These are phyloP conservation scores for Moesziomyces parantarcticus DNA, from an alignment of 1,284 basidiomycete species.

Conservation along the genomic window DNA sequence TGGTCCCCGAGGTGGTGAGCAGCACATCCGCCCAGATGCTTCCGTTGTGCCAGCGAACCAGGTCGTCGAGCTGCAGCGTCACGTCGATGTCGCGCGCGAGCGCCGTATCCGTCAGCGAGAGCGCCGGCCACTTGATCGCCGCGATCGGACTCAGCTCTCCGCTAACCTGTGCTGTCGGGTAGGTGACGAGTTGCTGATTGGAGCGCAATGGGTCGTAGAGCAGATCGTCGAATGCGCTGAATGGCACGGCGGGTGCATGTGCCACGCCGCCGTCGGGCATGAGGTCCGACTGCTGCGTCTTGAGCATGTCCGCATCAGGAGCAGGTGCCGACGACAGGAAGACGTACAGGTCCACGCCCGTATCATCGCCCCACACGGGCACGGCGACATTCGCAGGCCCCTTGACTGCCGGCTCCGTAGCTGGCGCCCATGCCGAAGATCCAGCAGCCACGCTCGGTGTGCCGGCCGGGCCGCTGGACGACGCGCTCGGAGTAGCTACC, in stretches of 20 bases:
- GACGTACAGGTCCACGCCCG: constrained; percentile 49
- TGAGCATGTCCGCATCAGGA: constrained; percentile 18
- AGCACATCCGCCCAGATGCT: constrained; percentile 82
- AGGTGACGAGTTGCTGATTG: constrained; percentile 1
- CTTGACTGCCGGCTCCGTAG: constrained; percentile 7
- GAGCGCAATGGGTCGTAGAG: constrained; percentile 31
- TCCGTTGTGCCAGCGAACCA: constrained; percentile 36
- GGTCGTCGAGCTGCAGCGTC: constrained; percentile 26
- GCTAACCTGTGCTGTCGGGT: background rate
- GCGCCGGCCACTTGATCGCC: constrained; percentile 43
- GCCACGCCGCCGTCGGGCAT: constrained; percentile 20
- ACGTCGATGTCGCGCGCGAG: constrained; percentile 41
- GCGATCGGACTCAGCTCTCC: constrained; percentile 26
- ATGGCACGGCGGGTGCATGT: constrained; percentile 26
- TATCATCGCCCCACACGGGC: constrained; percentile 31
- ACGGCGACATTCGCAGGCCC: constrained; percentile 32
- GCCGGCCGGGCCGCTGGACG: background rate
- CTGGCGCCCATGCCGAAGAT: background rate
- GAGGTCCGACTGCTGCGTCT: constrained; percentile 46
- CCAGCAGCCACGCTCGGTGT: background rate
- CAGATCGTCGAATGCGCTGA: constrained; percentile 30
- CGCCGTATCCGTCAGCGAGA: constrained; percentile 35
- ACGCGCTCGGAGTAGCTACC: background rate
- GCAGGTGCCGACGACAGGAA: constrained; percentile 40
- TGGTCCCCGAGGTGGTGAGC: constrained; percentile 77